These are phyloP conservation scores for Teratosphaeria destructans DNA, from an alignment of 2,329 filamentous ascomycete genomes.

Conservation along the genomic window DNA sequence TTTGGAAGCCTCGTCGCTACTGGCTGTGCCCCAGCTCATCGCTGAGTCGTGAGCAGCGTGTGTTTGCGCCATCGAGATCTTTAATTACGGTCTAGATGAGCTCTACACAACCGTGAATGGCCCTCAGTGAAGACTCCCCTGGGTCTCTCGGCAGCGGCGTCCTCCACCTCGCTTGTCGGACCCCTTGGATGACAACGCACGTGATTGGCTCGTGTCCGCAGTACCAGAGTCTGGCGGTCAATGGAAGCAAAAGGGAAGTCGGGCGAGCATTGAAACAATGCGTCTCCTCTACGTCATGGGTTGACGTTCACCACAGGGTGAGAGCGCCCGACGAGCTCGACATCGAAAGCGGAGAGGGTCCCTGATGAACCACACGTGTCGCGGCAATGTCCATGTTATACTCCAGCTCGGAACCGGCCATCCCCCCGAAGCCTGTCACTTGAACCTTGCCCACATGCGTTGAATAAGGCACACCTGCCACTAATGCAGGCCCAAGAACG, in stretches of 20 bases:
- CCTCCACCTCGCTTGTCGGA: neutral
- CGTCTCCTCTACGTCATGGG: too few relatives aligned
- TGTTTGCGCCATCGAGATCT: conserved; percentile 12
- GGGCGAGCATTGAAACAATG: too few relatives aligned
- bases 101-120: neutral
- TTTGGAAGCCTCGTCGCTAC: conserved; percentile 10
- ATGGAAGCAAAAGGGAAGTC: too few relatives aligned
- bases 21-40: conserved; percentile 44
- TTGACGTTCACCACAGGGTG: too few relatives aligned
- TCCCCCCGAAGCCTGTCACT: neutral
- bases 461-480: neutral
- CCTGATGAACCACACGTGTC: neutral
- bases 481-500: neutral
- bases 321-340: neutral
- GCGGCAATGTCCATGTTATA: neutral
- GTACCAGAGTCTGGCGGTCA: neutral
- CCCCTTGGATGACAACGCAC: neutral
- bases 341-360: neutral
- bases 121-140: neutral
- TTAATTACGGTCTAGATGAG: neutral
- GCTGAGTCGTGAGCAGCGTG: conserved; percentile 33
- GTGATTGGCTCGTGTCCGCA: neutral
- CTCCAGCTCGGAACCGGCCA: neutral
- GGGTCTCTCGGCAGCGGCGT: neutral
- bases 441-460: neutral